These are phyloP conservation scores for Sporodiniella umbellata DNA, from an alignment of 371 early-diverging fungal genomes.

Conservation along the genomic window DNA sequence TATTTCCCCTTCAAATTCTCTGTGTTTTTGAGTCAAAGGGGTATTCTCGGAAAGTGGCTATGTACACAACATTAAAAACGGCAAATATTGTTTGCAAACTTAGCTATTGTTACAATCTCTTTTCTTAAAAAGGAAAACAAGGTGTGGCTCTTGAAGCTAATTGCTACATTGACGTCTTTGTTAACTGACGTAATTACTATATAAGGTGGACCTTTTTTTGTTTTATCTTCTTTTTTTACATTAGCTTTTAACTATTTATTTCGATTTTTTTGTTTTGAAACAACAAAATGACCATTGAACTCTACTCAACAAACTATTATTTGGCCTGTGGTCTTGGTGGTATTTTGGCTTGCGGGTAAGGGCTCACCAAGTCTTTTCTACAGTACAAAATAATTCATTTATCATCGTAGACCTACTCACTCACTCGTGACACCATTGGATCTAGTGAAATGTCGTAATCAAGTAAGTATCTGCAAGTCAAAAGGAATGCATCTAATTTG, in stretches of 20 bases:
- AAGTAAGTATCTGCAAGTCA: slow-evolving; percentile 24
- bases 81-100: too few relatives aligned
- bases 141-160: too few relatives aligned
- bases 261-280: too few relatives aligned
- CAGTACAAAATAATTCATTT: neutral
- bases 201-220: too few relatives aligned
- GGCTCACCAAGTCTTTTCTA: neutral
- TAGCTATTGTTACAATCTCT: too few relatives aligned
- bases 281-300: slow-evolving; percentile 36
- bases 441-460: slow-evolving; percentile 70
- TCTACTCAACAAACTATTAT: slow-evolving; percentile 46
- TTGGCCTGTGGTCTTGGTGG: slow-evolving; percentile 61
- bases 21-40: too few relatives aligned
- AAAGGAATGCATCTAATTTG: neutral
- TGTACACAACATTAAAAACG: too few relatives aligned
- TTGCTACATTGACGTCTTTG: too few relatives aligned
- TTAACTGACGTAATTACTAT: too few relatives aligned
- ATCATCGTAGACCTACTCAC: slow-evolving; percentile 58
- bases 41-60: too few relatives aligned
- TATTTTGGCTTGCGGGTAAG: slow-evolving; percentile 55
- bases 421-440: slow-evolving; percentile 68
- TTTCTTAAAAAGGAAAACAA: too few relatives aligned
- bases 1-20: too few relatives aligned
- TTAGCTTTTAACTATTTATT: neutral
- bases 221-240: neutral